A percentile compares a stretch with the other conserved stretches of the same genome.
phyloP scores from a whole-genome alignment of 2,329 filamentous ascomycete genomes.

The Trichoderma koningii region DNA sequence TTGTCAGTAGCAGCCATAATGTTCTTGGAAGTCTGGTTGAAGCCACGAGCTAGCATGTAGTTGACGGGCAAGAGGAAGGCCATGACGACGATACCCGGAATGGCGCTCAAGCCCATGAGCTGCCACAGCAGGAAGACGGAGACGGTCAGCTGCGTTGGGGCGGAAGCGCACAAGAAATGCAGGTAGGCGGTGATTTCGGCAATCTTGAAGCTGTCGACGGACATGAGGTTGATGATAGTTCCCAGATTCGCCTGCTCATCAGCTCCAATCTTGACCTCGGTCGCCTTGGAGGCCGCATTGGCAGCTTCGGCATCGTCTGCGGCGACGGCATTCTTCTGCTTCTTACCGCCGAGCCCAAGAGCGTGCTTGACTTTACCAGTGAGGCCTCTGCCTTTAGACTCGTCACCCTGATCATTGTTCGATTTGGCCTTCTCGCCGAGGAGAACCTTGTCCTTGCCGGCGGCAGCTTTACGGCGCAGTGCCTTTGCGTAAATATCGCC shows the following conservation, averaged over 20 bases:
- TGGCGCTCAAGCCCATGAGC: constrained; percentile 88
- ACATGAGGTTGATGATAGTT: constrained; percentile 99
- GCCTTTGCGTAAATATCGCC: constrained; percentile 98
- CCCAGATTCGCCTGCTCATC: constrained; percentile 87
- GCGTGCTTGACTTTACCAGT: constrained; percentile 55
- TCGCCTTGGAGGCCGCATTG: constrained; percentile 41
- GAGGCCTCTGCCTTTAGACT: constrained; percentile 43
- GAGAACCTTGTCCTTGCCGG: constrained; percentile 72
- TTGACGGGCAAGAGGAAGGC: constrained; percentile 85
- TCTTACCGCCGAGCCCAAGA: constrained; percentile 64
- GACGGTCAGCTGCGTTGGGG: constrained; percentile 83
- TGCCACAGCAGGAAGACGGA: constrained; percentile 81
- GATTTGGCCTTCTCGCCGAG: constrained; percentile 53
- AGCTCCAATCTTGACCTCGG: constrained; percentile 42
- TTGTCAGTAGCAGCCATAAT: constrained; percentile 95
- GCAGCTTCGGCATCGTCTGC: constrained; percentile 40
- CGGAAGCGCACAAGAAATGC: constrained; percentile 91
- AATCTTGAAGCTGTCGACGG: constrained; percentile 98
- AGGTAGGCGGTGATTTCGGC: constrained; percentile 92
- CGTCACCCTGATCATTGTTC: constrained; percentile 37
- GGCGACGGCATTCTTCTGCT: constrained; percentile 47
- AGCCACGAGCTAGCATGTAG: constrained; percentile 81
- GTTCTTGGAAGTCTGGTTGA: constrained; percentile 81
- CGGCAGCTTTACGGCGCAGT: constrained; percentile 83
- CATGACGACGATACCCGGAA: constrained; percentile 93